Evolutionary conservation across 1,284 basidiomycete genomes (phyloP), one percentile per base, ranked within the genome.

Genomic region (Marasmius fiardii): DNA sequence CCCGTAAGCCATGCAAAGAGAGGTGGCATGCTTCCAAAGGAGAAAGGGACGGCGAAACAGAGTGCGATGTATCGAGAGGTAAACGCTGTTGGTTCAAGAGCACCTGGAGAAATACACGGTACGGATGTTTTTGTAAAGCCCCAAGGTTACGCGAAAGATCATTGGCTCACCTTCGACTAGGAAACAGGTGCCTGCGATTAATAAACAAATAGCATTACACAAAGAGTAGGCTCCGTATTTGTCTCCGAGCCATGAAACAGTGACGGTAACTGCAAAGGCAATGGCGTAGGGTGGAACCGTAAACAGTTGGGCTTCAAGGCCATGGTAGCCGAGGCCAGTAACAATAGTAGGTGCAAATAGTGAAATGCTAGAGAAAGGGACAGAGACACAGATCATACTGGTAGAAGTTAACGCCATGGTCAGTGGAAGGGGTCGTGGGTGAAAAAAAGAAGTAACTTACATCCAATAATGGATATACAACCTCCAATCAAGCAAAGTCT

Each of bases 251-350:
- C 60, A 65, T 20, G 63, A 55, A 7, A 58, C 57, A 2, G 52
- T 23, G 20, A 73, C 59, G 0, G 71, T 72, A 20, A 71, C 61
- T 31, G 72, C 62, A 55, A 69, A 72, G 18, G 71, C 72, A 18
- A 69, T 65, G n/a, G 72, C 73, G 50, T 77, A 82, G 16, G 80
- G 78, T 21, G 81, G 81, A 1, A 83, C 81, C 2, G 80, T 80
- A 69, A 79, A 77, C n/a, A 85, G 72, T 64, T 85, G 81, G 1
- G 80, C 79, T 31, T 67, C 59, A 8, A 79, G 72, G 34, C 70
- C 68, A 24, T 67, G 68, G 64, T 78, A 79, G 2, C 80, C 81
- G 18, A 82, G 64, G 11, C 67, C 71, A 26, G 69, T 62, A 43
- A 69, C 65, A 59, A 74, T 73, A n/a, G 72, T 71, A 33, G 72